These are phyloP conservation scores for Penicillium olsonii DNA, from an alignment of 2,329 filamentous ascomycete genomes.

Conservation along the genomic window DNA sequence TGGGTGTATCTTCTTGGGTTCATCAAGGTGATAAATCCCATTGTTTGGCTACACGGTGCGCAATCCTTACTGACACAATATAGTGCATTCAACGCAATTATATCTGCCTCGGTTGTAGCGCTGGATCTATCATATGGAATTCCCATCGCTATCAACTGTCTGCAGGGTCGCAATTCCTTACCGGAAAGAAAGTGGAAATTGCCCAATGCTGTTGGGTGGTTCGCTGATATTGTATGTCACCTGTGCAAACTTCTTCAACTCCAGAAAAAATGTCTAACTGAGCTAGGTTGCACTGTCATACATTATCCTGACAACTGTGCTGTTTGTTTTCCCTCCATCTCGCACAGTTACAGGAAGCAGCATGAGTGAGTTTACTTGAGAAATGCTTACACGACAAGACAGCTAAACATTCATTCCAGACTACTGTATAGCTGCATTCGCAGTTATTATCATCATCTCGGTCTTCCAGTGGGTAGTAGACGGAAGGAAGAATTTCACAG, in stretches of 20 bases:
- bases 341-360: constrained; percentile 63
- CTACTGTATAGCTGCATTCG: constrained; percentile 54
- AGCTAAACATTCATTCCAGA: constrained; percentile 19
- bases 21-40: constrained; percentile 37
- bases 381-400: not conserved
- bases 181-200: constrained; percentile 62
- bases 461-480: constrained; percentile 61
- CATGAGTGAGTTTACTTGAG: constrained; percentile 61
- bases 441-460: constrained; percentile 58
- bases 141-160: constrained; percentile 67
- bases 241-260: not conserved
- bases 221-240: constrained; percentile 53
- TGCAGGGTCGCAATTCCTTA: constrained; percentile 65
- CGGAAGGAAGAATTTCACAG: constrained; percentile 61
- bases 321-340: constrained; percentile 72
- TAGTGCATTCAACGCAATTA: constrained; percentile 70
- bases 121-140: constrained; percentile 73
- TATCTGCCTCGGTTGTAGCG: constrained; percentile 69
- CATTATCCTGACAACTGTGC: constrained; percentile 67
- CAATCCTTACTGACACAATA: not conserved
- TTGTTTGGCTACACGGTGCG: too few species aligned
- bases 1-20: constrained; percentile 69
- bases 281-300: constrained; percentile 58
- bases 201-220: constrained; percentile 58
- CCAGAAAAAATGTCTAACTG: constrained; percentile 6